Percentiles rank a stretch among this genome's conserved stretches.
Conservation (phyloP, 345 rosid genomes). For the Salix suchowensis region DNA sequence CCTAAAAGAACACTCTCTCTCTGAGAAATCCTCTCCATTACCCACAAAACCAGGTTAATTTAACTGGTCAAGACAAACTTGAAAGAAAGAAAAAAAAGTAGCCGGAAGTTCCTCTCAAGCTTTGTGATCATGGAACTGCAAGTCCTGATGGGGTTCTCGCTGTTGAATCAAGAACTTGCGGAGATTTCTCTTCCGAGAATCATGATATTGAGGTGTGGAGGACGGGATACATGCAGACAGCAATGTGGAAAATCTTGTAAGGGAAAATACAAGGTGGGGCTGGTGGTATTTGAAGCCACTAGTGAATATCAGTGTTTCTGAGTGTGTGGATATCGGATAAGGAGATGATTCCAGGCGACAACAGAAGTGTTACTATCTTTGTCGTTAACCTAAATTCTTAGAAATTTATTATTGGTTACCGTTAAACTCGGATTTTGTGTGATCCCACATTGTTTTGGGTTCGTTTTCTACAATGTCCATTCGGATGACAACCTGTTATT, state of each 20-base stretch:
- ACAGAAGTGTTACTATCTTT: slow-evolving; percentile 4
- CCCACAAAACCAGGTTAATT: neutral
- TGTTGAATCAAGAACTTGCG: neutral
- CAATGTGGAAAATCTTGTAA: slow-evolving; percentile 5
- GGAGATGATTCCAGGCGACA: slow-evolving; percentile 11
- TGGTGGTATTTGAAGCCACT: slow-evolving; percentile 36
- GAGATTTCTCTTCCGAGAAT: neutral
- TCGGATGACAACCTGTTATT: neutral
- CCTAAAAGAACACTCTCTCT: slow-evolving; percentile 38
- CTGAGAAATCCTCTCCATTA: slow-evolving; percentile 32
- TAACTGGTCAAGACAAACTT: neutral
- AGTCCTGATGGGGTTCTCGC: neutral
- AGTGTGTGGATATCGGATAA: slow-evolving; percentile 13
- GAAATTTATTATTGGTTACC: slow-evolving; percentile 9
- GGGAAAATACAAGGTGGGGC: slow-evolving; percentile 12
- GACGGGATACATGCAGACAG: neutral
- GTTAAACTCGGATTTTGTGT: slow-evolving; percentile 9
- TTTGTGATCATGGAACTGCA: neutral
- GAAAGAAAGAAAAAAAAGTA: neutral
- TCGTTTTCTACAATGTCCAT: neutral
- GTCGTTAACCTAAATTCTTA: slow-evolving; percentile 8
- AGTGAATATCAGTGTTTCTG: neutral
- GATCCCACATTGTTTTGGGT: neutral
- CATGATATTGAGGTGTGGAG: slow-evolving; percentile 2
- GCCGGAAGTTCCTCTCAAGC: slow-evolving; percentile 25